A percentile compares a stretch with the other conserved stretches of the same genome.
Evolutionary conservation across 805 yeast genomes (phyloP).

Genomic region (Ogataea zsoltii): DNA sequence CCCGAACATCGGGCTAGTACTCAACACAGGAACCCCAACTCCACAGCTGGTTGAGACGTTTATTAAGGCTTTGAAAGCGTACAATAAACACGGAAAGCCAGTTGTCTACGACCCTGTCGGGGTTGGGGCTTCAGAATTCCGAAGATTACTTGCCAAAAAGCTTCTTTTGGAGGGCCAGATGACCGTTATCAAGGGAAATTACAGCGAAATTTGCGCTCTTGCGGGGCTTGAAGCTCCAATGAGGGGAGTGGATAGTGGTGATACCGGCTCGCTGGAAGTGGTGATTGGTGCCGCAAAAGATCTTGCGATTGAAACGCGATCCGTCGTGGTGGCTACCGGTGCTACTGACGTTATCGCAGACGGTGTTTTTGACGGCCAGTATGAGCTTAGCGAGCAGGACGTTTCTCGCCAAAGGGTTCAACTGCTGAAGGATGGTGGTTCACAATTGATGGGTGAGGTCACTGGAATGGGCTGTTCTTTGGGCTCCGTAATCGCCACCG

Average conservation of each 20-base stretch:
- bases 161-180: constrained; percentile 59
- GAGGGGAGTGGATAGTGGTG: constrained; percentile 71
- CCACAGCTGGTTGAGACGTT: constrained; percentile 44
- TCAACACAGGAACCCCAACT: constrained; percentile 77
- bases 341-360: constrained; percentile 50
- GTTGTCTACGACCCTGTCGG: constrained; percentile 92
- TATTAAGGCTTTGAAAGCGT: constrained; percentile 53
- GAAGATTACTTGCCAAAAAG: constrained; percentile 48
- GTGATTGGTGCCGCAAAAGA: constrained; percentile 43
- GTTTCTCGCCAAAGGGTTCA: constrained; percentile 29
- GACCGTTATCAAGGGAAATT: constrained; percentile 79
- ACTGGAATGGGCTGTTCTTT: constrained; percentile 87
- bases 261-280: constrained; percentile 19
- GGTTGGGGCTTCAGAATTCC: constrained; percentile 72
- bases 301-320: constrained; percentile 51
- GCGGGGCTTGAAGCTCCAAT: constrained; percentile 52
- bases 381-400: constrained; percentile 19
- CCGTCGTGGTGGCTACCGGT: constrained; percentile 77
- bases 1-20: constrained; percentile 55
- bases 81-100: constrained; percentile 57
- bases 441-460: constrained; percentile 59
- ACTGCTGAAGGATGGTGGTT: constrained; percentile 53
- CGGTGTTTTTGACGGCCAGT: constrained; percentile 35
- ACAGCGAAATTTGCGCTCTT: constrained; percentile 69
- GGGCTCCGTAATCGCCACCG: constrained; percentile 69